phyloP scores from a whole-genome alignment of 2,329 filamentous ascomycete species.

The Nemania abortiva region DNA sequence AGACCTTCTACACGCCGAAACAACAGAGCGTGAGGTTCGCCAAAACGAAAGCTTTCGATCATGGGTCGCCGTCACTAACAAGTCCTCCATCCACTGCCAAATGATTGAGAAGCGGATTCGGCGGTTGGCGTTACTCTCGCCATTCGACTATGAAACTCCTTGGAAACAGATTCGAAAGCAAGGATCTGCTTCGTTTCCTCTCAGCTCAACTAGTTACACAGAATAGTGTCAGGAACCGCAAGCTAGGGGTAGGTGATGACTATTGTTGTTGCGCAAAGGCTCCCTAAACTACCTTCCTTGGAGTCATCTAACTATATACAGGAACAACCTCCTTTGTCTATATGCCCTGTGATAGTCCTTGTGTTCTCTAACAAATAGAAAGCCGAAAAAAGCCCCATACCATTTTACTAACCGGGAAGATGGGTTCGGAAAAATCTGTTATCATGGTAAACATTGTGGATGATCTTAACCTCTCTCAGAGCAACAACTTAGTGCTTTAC shows the following conservation, averaged over 20 bases:
- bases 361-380: too few relatives aligned
- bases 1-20: neutral
- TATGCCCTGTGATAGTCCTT: too few relatives aligned
- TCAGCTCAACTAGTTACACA: too few relatives aligned
- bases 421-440: neutral
- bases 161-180: slow-evolving; percentile 1
- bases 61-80: too few relatives aligned
- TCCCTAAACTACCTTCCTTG: too few relatives aligned
- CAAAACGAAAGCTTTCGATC: neutral
- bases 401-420: neutral
- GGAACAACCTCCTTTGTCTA: too few relatives aligned
- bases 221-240: too few relatives aligned
- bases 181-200: too few relatives aligned
- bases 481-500: neutral
- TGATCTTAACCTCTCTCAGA: neutral
- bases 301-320: too few relatives aligned
- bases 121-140: neutral
- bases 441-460: neutral
- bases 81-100: too few relatives aligned
- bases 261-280: too few relatives aligned
- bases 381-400: neutral
- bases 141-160: neutral
- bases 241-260: too few relatives aligned
- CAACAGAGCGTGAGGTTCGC: neutral
- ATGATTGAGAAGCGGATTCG: neutral